Evolutionary conservation across 1,284 basidiomycete species (phyloP), one percentile per base, ranked within the genome.

Genomic region (Boletellus deceptivus): DNA sequence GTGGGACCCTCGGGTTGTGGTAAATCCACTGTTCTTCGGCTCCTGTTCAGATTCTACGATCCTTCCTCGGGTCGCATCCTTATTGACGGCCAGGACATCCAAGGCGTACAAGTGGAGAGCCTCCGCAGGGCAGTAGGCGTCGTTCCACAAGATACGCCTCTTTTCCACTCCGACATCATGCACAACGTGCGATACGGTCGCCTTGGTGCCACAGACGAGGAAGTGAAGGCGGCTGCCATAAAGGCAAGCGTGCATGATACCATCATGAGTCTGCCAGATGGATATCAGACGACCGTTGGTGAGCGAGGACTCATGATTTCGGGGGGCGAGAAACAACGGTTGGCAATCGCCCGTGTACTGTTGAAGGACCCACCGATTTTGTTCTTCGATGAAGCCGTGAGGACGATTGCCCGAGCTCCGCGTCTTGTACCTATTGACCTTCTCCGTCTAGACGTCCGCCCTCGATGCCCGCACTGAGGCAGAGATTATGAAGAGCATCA

Each of bases 251-350:
- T 98, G 9, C 89, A 95, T 61, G 76, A 87, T 16, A 86, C 92
- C 16, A 83, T 99, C 44, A 72, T 79, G 71, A 76, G 82, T 35
- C 72, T 99, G 34, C 93, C 94, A 0, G 89, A 94, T 4, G 87
- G 88, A 45, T 99, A 96, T 70, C 64, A 72, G 38, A 99, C 96
- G 8, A 89, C 90, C 64, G 97, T 99, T 10, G 97, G 96, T 1
- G 96, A 99, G 71, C 76, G 96, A 22, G 96, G 96, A 1, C 70
- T 98, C 63, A 98, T 99, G 97, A 93, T 99, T 50, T 94, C 91
- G 14, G 96, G 96, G 0, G 96, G 97, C 0, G 96, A 99, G 77
- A 98, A 99, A 71, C 96, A 99, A 75, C 74, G 97, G 39, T 70
- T 99, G 57, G 97, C 96, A 0, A 91, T 99, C 13, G 97, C 96